phyloP scores from a whole-genome alignment of 2,329 filamentous ascomycete genomes.

The Colletotrichum chlorophyti region DNA sequence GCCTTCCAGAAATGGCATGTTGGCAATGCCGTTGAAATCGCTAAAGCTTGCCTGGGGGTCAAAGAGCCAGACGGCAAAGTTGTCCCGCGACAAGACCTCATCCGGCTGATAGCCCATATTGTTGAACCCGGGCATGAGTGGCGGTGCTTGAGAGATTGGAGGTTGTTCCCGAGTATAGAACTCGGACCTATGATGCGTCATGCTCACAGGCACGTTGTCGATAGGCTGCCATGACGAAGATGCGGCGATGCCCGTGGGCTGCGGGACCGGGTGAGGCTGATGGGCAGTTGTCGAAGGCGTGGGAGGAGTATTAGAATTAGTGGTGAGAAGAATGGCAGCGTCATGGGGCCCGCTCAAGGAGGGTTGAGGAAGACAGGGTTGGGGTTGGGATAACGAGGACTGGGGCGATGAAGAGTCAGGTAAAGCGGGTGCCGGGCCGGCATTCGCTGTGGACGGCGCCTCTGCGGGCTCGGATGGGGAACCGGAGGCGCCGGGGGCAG shows the following conservation, averaged over 20 bases:
- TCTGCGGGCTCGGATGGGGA: not conserved
- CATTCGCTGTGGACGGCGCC: conserved; percentile 30
- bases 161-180: conserved; percentile 43
- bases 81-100: conserved; percentile 45
- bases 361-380: conserved; percentile 34
- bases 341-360: conserved; percentile 49
- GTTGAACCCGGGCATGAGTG: conserved; percentile 40
- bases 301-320: conserved; percentile 44
- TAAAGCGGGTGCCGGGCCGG: no score
- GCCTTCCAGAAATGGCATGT: conserved; percentile 54
- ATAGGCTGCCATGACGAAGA: conserved; percentile 42
- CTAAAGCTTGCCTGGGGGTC: conserved; percentile 49
- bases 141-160: conserved; percentile 39
- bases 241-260: conserved; percentile 31
- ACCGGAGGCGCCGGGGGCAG: conserved; percentile 37
- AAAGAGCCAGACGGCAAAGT: conserved; percentile 60
- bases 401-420: no score
- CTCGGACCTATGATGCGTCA: conserved; percentile 45
- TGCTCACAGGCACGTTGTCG: conserved; percentile 40
- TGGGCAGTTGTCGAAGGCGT: conserved; percentile 32
- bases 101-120: conserved; percentile 42
- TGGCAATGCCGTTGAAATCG: conserved; percentile 49
- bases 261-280: conserved; percentile 13
- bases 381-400: no score
- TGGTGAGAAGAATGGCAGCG: conserved; percentile 52